Base-by-base conservation (phyloP, 1,139 yeast species). In the Geotrichum phurueaensis region DNA sequence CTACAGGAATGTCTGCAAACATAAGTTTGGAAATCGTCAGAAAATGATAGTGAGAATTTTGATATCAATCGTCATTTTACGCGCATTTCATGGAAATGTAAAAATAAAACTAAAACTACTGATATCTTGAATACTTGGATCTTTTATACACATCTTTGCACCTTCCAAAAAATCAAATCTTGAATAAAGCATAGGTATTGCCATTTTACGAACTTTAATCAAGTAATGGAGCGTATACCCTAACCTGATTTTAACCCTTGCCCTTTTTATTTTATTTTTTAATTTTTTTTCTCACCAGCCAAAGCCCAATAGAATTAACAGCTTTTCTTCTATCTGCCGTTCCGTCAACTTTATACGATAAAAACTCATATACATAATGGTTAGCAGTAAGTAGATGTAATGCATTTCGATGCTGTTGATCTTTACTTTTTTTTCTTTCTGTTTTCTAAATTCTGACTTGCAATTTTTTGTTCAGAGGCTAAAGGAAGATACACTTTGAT, bases 401-500 rank as follows among this genome's bases (percentile, higher is more conserved):
- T 39, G 18, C 47, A 39, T 22, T 7, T 15, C 9, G n/a, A 18
- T 51, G 22, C 27, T 20, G 51, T 5, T 54, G 25, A 18, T 33
- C 10, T 33, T 5, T 6, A 3, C n/a, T 47, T 20, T 10, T 23
- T 13, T 52, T 33, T 22, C n/a, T 51, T 45, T 25, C 27, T 23
- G 18, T 10, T 27, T 45, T 43, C 20, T 57, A 39, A 39, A 7
- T 51, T 6, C 23, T 51, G 39, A 13, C 15, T 23, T 5, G 22
- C 23, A 5, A n/a, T 50, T 47, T 39, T 25, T 29, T 18, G 23
- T 23, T 27, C 39, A 62, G 64, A 62, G 47, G 64, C 64, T 23
- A 62, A 62, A 23, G 64, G 61, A 13, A 55, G 64, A 69, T 79
- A 79, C 63, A 81, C 87, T 9, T 80, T 86, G 56, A 82, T 86